These are phyloP conservation scores for Lentinus tigrinus DNA, from an alignment of 768 basidiomycete genomes.

Conservation along the genomic window DNA sequence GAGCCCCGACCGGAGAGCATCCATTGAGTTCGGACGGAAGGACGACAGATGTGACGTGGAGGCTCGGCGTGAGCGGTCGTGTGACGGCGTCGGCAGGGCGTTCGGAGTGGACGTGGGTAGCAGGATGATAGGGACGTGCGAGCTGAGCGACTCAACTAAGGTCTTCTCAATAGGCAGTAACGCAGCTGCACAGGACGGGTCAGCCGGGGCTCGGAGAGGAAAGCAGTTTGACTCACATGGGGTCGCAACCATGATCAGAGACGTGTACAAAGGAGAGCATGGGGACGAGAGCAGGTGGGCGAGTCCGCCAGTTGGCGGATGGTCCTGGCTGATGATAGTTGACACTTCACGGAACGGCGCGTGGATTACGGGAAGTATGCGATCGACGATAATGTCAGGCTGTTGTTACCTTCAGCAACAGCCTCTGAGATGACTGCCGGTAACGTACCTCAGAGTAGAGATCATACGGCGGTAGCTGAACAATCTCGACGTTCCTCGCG, in stretches of 20 bases:
- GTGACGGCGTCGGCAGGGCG: neutral
- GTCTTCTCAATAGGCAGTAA: constrained; percentile 37
- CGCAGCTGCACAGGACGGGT: constrained; percentile 17
- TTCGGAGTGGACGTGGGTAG: constrained; percentile 34
- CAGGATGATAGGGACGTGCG: constrained; percentile 57
- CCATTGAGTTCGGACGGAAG: constrained; percentile 52
- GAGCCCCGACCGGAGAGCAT: constrained; percentile 55
- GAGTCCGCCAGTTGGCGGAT: constrained; percentile 49
- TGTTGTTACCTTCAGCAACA: constrained; percentile 1
- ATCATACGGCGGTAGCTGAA: constrained; percentile 48
- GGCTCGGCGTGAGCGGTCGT: constrained; percentile 11
- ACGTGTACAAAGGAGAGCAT: constrained; percentile 58
- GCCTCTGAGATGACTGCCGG: neutral
- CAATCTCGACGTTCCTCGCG: constrained; percentile 61
- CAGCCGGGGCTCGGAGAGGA: neutral
- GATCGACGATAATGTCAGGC: constrained; percentile 19
- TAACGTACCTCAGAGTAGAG: constrained; percentile 45
- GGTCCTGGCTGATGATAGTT: constrained; percentile 52
- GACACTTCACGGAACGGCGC: constrained; percentile 53
- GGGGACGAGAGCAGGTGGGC: constrained; percentile 58
- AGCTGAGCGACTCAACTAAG: constrained; percentile 48
- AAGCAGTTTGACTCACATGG: constrained; percentile 37
- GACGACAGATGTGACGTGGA: constrained; percentile 36
- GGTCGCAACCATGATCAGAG: constrained; percentile 52
- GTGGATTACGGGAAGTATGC: constrained; percentile 47